These are phyloP conservation scores for Rhazya stricta DNA, from an alignment of 257 asterid species.

Conservation along the genomic window DNA sequence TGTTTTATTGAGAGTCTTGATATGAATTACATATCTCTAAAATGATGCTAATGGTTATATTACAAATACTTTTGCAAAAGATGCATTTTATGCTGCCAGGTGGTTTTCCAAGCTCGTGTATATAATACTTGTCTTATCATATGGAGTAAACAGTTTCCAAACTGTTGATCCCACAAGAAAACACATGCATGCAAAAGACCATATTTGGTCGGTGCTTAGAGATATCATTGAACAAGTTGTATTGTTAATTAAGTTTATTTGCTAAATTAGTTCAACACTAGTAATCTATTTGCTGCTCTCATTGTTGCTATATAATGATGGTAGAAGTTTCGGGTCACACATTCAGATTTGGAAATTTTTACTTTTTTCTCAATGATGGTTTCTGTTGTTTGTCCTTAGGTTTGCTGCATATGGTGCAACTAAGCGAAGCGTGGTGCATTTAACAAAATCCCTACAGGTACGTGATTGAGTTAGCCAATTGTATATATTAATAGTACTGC, in stretches of 20 bases:
- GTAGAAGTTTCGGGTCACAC: neutral
- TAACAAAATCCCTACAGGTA: slow-evolving; percentile 93
- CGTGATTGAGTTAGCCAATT: slow-evolving; percentile 16
- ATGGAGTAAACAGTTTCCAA: neutral
- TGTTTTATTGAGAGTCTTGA: too few relatives aligned
- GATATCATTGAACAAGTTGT: neutral
- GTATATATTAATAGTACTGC: neutral
- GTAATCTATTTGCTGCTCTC: neutral
- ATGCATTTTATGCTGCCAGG: neutral
- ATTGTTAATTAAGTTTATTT: neutral
- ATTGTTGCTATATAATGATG: neutral
- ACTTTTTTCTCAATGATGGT: neutral
- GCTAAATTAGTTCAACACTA: neutral
- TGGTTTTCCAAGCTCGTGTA: neutral
- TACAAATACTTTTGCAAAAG: neutral
- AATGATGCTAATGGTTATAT: neutral
- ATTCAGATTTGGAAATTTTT: neutral
- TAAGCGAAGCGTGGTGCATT: slow-evolving; percentile 95
- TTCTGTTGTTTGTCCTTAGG: slow-evolving; percentile 34
- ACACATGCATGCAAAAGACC: neutral
- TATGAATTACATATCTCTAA: neutral
- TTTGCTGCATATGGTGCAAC: slow-evolving; percentile 99
- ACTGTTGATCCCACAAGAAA: neutral
- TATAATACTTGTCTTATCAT: neutral
- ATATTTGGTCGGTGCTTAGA: neutral